Percentiles rank a stretch among this genome's conserved stretches.
Conservation (phyloP, 257 asterid genomes). For the Echium plantagineum region DNA sequence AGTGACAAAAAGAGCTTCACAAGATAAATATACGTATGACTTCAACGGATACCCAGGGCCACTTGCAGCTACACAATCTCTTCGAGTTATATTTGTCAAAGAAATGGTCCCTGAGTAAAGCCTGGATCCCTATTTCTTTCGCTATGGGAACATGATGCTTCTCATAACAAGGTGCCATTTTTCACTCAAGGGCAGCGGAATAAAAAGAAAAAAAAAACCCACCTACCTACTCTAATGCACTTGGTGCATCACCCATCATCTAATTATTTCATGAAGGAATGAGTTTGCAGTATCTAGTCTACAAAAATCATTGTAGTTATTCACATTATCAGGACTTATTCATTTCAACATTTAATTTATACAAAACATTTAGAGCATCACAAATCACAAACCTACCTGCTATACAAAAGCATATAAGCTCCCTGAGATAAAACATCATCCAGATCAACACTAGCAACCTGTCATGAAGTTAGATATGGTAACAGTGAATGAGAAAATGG, state of each 20-base stretch:
- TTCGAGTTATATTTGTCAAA: background rate
- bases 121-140: background rate
- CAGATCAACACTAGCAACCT: too few relatives aligned
- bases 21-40: background rate
- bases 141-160: background rate
- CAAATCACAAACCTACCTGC: slow-evolving; percentile 47
- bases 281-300: too few relatives aligned
- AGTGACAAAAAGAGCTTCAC: background rate
- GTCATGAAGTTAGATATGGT: slow-evolving; percentile 3
- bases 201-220: too few relatives aligned
- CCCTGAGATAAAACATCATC: slow-evolving; percentile 96
- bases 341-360: too few relatives aligned
- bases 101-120: background rate
- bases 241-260: background rate
- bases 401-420: slow-evolving; percentile 92
- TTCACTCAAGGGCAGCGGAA: too few relatives aligned
- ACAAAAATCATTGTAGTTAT: background rate
- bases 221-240: too few relatives aligned
- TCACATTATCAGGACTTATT: too few relatives aligned
- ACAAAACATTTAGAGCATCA: background rate
- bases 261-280: too few relatives aligned
- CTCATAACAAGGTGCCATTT: too few relatives aligned
- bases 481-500: too few relatives aligned
- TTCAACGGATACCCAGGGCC: background rate
- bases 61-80: background rate